Conservation (phyloP, 129 eudicot species). For the Tagetes patula region DNA sequence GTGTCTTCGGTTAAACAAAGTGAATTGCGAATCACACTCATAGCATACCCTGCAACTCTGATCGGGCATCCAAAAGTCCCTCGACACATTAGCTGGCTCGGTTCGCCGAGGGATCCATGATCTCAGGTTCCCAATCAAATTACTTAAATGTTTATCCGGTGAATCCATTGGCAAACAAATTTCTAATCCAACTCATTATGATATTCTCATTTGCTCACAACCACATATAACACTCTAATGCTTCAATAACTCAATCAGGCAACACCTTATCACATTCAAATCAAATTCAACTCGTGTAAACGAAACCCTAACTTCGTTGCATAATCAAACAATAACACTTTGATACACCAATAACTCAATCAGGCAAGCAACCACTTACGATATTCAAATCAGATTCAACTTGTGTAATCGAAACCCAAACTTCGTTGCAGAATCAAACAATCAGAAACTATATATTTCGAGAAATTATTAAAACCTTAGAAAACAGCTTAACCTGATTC, state of each 20-base stretch:
- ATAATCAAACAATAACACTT: constrained; percentile 19
- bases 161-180: constrained; percentile 60
- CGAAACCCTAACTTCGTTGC: constrained; percentile 25
- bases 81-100: constrained; percentile 76
- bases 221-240: constrained; percentile 32
- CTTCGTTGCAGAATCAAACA: constrained; percentile 4
- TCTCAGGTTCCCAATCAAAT: constrained; percentile 55
- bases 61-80: constrained; percentile 99
- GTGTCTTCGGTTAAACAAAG: constrained; percentile 77
- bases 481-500: constrained; percentile 2
- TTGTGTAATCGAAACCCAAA: constrained; percentile 23
- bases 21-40: constrained; percentile 81
- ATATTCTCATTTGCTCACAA: constrained; percentile 56
- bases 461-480: neutral
- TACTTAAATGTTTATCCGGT: constrained; percentile 48
- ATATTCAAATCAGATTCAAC: neutral
- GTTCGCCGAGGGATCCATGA: constrained; percentile 75
- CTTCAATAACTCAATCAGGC: neutral
- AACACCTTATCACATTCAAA: neutral
- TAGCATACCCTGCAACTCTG: constrained; percentile 93
- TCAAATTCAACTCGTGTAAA: constrained; percentile 4
- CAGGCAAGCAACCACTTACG: neutral
- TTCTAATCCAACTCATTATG: constrained; percentile 56
- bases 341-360: neutral
- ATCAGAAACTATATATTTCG: neutral